Conservation (phyloP, 345 rosid genomes). For the Eucalyptus grandis region DNA sequence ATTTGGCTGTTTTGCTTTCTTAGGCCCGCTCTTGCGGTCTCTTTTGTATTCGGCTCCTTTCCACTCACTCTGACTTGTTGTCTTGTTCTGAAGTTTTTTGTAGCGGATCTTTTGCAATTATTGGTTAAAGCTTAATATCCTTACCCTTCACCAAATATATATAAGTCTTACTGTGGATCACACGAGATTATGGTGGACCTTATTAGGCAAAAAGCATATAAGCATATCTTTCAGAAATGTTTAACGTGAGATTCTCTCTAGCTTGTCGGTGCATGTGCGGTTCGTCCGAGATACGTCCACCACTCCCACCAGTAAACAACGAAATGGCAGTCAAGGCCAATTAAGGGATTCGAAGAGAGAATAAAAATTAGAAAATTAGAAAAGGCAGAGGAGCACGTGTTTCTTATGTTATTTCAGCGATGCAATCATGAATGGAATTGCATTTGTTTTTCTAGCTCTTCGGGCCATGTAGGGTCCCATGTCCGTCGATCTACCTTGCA, state of each 20-base stretch:
- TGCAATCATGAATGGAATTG: neutral
- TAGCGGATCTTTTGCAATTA: no score
- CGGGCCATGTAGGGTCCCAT: neutral
- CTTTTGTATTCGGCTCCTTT: no score
- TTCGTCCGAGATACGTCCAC: neutral
- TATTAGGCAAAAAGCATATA: neutral
- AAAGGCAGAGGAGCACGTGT: neutral
- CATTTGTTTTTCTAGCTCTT: neutral
- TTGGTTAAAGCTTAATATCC: no score
- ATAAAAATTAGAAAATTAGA: neutral
- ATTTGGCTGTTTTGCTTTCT: no score
- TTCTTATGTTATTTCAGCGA: neutral
- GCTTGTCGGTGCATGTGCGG: neutral
- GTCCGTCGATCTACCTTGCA: neutral
- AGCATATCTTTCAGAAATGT: neutral
- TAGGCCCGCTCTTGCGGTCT: no score
- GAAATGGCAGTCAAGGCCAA: neutral
- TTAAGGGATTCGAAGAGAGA: neutral
- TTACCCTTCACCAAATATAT: no score
- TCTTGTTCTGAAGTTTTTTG: no score
- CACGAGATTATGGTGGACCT: neutral
- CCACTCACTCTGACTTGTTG: no score
- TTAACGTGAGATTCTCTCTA: neutral
- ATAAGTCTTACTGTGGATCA: neutral
- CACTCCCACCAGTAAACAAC: neutral